Base-by-base conservation (phyloP, 352 stramenopile genomes). In the Phytopythium sindhum region DNA sequence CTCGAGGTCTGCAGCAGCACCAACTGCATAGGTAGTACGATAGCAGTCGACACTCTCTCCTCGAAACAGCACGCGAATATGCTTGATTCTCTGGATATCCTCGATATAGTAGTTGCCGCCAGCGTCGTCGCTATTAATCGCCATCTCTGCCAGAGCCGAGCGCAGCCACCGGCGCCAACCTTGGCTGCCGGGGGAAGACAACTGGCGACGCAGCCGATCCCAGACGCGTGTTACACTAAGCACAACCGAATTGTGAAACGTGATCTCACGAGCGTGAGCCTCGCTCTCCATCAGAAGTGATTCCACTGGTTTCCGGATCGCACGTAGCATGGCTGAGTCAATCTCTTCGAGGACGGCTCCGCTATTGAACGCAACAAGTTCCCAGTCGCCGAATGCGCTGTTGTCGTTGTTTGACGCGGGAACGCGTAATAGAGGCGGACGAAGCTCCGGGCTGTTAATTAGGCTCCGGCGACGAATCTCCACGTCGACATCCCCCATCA, bases 301-400 rank as follows among this genome's bases (percentile, higher is more conserved):
- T 11, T 42, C 55, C 6, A 74, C 7, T 8, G 68, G 61, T 19
- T 51, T 19, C 23, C 35, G 44, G 21, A 72, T n/a, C 17, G 65
- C 65, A 10, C 47, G 28, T 11, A 74, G 24, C 9, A 74, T 21
- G 21, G n/a, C 42, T 17, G 41, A 23, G 35, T 74, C 68, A 19
- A 26, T 23, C 12, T 63, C 60, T 15, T 45, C 26, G 2, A 72
- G 42, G 6, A 67, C 57, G 28, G 64, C 64, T 24, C 53, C 54
- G 7, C 26, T 29, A 1, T 63, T 66, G 37, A 68, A 64, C 8
- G 57, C 50, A 4, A 61, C 57, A 28, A 74, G 55, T 11, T 58
- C 29, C 19, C 44, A 26, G 44, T 50, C 21, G 10, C 17, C n/a
- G 44, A 23, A 19, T 17, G 15, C 2, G 41, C 17, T 17, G 41